Percentiles rank a stretch among this genome's conserved stretches.
These are phyloP conservation scores for Zancudomyces culisetae DNA, from an alignment of 371 early-diverging fungal species.

Conservation along the genomic window DNA sequence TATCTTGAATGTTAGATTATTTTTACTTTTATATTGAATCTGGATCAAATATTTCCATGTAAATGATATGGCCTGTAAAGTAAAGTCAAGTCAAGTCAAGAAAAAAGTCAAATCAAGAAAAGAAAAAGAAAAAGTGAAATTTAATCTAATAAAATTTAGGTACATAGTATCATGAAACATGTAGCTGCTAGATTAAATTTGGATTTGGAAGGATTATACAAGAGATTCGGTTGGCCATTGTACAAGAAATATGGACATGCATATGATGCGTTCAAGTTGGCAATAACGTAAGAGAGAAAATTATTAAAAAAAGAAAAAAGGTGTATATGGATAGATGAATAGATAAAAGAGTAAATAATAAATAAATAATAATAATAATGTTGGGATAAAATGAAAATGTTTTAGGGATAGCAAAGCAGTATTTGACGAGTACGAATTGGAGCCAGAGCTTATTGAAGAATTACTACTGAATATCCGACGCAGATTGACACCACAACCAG, in stretches of 20 bases:
- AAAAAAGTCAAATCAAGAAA: no score
- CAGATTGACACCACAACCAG: constrained; percentile 85
- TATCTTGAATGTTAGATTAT: no score
- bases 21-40: no score
- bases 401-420: constrained; percentile 61
- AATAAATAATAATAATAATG: neutral
- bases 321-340: neutral
- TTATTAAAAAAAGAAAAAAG: neutral
- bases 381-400: neutral
- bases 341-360: neutral
- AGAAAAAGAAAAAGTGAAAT: no score
- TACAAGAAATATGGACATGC: constrained; percentile 96
- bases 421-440: constrained; percentile 61
- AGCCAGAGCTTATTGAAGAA: constrained; percentile 43
- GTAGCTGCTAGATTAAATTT: constrained; percentile 78
- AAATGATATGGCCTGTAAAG: no score
- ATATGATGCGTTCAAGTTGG: constrained; percentile 81
- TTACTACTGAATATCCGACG: constrained; percentile 69
- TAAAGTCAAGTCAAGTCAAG: no score
- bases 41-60: no score
- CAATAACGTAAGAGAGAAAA: neutral
- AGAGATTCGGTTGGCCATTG: constrained; percentile 90
- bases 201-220: constrained; percentile 72
- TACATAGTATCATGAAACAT: constrained; percentile 17
- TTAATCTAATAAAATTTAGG: neutral